These are phyloP conservation scores for Hygrophila difformis DNA, from an alignment of 257 asterid genomes.

Conservation along the genomic window DNA sequence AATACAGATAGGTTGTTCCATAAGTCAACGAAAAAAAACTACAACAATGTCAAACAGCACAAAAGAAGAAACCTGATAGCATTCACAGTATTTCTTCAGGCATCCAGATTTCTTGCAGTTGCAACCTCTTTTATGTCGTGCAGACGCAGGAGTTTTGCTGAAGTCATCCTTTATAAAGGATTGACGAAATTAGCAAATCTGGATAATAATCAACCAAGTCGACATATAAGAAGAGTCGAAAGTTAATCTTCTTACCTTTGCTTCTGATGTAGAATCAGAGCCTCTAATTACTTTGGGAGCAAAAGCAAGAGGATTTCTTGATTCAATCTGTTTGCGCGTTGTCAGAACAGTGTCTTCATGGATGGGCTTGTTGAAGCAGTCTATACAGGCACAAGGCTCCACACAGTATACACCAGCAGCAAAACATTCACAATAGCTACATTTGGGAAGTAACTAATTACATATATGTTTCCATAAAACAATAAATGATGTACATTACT, in stretches of 20 bases:
- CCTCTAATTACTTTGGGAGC: slow-evolving; percentile 87
- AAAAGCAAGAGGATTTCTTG: slow-evolving; percentile 98
- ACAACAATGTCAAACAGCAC: background rate
- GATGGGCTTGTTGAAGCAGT: slow-evolving; percentile 92
- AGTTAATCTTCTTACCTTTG: slow-evolving; percentile 32
- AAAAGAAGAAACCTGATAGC: slow-evolving; percentile 74
- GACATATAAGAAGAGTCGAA: background rate
- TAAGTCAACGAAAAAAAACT: slow-evolving; percentile 17
- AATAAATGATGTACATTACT: background rate
- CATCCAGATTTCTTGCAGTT: slow-evolving; percentile 97
- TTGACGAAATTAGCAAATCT: background rate
- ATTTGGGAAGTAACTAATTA: slow-evolving; percentile 9
- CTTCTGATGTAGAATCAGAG: slow-evolving; percentile 46
- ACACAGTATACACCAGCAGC: slow-evolving; percentile 98
- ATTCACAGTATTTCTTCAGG: slow-evolving; percentile 94
- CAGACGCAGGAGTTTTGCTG: slow-evolving; percentile 93
- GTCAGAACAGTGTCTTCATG: slow-evolving; percentile 96
- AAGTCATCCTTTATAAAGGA: slow-evolving; percentile 48
- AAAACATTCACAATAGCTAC: slow-evolving; percentile 97
- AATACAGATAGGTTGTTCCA: slow-evolving; percentile 5
- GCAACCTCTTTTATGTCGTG: slow-evolving; percentile 98
- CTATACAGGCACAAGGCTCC: slow-evolving; percentile 89
- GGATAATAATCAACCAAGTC: background rate
- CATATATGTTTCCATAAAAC: background rate
- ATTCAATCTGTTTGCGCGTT: slow-evolving; percentile 91